phyloP scores from a whole-genome alignment of 2,329 filamentous ascomycete species.

The Paecilomyces formosus region DNA sequence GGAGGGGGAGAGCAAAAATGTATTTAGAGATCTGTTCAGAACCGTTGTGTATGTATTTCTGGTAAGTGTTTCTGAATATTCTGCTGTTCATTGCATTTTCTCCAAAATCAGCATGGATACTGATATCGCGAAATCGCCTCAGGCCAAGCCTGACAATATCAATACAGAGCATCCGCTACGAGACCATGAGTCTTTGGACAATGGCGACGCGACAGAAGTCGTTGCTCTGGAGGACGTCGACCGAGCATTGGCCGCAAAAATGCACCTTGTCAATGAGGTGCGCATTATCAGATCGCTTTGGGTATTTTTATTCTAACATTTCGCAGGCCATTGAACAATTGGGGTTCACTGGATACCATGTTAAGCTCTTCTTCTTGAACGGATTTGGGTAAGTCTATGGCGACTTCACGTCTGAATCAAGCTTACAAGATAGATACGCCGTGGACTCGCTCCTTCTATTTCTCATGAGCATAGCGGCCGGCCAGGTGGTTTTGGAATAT shows the following conservation, averaged over 20 bases:
- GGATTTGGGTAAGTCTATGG: slow-evolving; percentile 45
- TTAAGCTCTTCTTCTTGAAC: slow-evolving; percentile 54
- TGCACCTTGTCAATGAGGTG: slow-evolving; percentile 62
- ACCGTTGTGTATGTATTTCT: background rate
- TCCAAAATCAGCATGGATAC: background rate
- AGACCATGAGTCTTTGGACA: background rate
- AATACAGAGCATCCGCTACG: background rate
- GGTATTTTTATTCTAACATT: background rate
- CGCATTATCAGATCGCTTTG: slow-evolving; percentile 14
- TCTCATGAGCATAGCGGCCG: slow-evolving; percentile 27
- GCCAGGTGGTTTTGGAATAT: slow-evolving; percentile 16
- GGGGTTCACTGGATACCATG: slow-evolving; percentile 48
- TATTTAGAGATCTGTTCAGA: background rate
- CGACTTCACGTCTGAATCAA: background rate
- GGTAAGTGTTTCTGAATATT: background rate
- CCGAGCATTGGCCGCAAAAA: slow-evolving; percentile 57
- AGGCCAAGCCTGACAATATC: background rate
- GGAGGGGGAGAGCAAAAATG: background rate
- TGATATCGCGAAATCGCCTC: background rate
- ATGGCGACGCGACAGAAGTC: background rate
- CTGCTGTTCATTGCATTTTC: background rate
- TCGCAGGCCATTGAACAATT: slow-evolving; percentile 44
- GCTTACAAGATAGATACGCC: slow-evolving; percentile 9
- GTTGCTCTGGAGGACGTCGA: slow-evolving; percentile 37
- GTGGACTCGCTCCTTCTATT: slow-evolving; percentile 32